Conservation (phyloP, 2,329 filamentous ascomycete species). For the Ophiostoma himal-ulmi region DNA sequence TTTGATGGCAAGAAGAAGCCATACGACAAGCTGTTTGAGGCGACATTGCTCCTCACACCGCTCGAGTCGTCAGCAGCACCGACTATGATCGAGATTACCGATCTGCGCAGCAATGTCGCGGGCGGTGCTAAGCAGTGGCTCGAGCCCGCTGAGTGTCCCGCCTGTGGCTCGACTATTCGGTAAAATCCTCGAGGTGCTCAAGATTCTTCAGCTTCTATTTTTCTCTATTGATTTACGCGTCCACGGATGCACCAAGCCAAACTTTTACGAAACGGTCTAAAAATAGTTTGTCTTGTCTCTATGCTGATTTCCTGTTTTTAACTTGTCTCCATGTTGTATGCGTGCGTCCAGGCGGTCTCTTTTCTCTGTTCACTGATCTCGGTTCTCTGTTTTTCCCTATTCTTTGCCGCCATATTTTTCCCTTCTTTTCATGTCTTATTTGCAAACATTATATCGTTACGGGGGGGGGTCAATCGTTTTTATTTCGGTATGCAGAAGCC, state of each 20-base stretch:
- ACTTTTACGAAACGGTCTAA: background rate
- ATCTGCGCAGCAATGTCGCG: slow-evolving; percentile 43
- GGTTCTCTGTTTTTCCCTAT: too few species aligned
- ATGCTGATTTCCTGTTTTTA: background rate
- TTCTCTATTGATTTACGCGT: background rate
- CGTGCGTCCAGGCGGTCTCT: background rate
- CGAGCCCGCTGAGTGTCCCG: slow-evolving; percentile 46
- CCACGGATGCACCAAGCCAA: background rate
- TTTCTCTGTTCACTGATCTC: background rate
- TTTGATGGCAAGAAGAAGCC: slow-evolving; percentile 38
- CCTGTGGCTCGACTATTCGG: slow-evolving; percentile 37
- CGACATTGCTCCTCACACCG: slow-evolving; percentile 42
- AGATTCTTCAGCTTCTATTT: background rate
- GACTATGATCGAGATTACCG: slow-evolving; percentile 47
- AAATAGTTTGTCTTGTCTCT: background rate
- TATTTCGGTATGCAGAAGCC: background rate
- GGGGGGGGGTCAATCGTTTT: background rate
- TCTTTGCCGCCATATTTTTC: background rate
- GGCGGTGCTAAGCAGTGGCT: slow-evolving; percentile 50
- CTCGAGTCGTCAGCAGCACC: slow-evolving; percentile 38
- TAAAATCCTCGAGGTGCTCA: background rate
- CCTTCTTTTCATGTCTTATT: background rate
- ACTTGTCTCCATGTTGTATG: background rate
- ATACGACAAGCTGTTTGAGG: slow-evolving; percentile 49
- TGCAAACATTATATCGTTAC: background rate